Percentiles rank a stretch among this genome's conserved stretches.
Conservation (phyloP, 179 eudicot species). For the Beta corolliflora region DNA sequence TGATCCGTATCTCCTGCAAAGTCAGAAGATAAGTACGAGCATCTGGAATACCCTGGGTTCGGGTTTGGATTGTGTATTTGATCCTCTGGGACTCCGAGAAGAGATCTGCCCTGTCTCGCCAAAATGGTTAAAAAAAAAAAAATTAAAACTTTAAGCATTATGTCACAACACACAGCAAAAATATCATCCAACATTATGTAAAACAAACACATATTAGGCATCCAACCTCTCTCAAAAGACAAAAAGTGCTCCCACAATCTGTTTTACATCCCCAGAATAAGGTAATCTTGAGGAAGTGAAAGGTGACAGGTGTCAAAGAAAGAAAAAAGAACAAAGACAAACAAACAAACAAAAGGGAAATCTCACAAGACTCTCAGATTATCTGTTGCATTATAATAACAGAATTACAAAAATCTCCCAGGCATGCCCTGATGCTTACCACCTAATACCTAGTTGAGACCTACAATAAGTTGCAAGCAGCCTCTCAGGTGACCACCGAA, state of each 20-base stretch:
- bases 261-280: not conserved
- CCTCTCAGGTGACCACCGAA: not conserved
- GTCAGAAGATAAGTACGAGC: constrained; percentile 75
- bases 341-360: not conserved
- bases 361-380: not conserved
- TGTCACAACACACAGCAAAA: not conserved
- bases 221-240: not conserved
- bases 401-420: not conserved
- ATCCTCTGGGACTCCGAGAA: constrained; percentile 83
- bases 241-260: not conserved
- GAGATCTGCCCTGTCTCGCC: constrained; percentile 69
- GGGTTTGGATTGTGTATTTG: constrained; percentile 60
- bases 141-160: not conserved
- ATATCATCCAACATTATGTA: not conserved
- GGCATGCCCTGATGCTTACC: not conserved
- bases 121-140: not conserved
- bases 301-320: not conserved
- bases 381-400: not conserved
- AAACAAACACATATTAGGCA: not conserved
- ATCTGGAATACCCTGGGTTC: constrained; percentile 73
- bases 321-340: not conserved
- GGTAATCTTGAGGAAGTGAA: not conserved
- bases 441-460: not conserved
- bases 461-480: not conserved
- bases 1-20: constrained; percentile 73